Evolutionary conservation across 768 basidiomycete species (phyloP), one percentile per base, ranked within the genome.

Genomic region (Russula ochroleuca): DNA sequence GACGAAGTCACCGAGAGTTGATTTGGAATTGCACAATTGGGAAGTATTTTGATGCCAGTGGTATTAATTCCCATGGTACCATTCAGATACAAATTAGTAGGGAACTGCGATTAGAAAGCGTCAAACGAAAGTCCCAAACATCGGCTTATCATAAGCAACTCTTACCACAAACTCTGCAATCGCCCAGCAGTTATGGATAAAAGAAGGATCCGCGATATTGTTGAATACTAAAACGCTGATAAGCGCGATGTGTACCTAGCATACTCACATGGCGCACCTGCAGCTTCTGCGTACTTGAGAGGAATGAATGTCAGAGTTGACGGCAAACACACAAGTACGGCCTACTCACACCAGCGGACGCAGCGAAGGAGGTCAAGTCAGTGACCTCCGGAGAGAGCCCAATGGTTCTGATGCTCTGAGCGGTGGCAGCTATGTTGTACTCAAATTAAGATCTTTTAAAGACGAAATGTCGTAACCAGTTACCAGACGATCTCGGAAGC

Each of bases 121-220:
- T 40, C n/a, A 21, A 23, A 17, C 11, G 37, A 45, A n/a, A 33
- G 28, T 5, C 31, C 14, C 14, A 50, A 28, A 6, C 21, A 13
- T 37, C 13, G 21, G 13, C 43, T 6, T 40, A 59, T 43, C 3
- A 35, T 8, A 38, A 43, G 5, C 35, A 37, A 62, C 5, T 37
- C 76, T 48, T 63, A 84, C 86, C 31, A 71, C 64, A 63, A 87
- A 86, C 64, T 79, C 72, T 0, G 81, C 79, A 25, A 79, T 79
- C 8, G 86, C 77, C 86, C 86, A 88, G 1, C 70, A 74, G 0
- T 70, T 70, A 8, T 67, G 55, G 23, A 87, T 74, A 68, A 86
- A 88, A 9, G 85, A 82, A 1, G 87, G 87, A 61, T 86, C 83
- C 6, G 74, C 69, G 8, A 87, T 70, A 19, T 72, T 68, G 31